These are phyloP conservation scores for Eutrema salsugineum DNA, from an alignment of 441 rosid species.

Conservation along the genomic window DNA sequence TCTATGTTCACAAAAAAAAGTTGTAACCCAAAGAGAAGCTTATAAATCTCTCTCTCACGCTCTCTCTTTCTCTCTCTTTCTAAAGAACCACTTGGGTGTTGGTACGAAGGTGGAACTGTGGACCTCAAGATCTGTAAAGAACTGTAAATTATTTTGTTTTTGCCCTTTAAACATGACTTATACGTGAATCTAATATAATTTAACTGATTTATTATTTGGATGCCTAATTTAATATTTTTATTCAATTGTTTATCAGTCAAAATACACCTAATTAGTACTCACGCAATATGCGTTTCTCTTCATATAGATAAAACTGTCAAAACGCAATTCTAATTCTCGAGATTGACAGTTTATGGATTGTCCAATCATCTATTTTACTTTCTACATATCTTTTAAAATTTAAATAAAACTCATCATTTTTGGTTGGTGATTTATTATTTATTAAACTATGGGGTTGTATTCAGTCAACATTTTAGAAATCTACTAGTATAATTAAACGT, in stretches of 20 bases:
- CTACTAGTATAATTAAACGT: background rate
- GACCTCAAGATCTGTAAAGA: slow-evolving; percentile 36
- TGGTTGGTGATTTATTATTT: background rate
- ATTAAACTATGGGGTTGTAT: background rate
- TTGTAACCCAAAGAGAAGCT: slow-evolving; percentile 17
- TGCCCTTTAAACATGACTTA: slow-evolving; percentile 28
- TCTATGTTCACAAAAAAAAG: slow-evolving; percentile 21
- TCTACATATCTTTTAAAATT: background rate
- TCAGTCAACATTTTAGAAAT: background rate
- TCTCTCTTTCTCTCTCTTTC: slow-evolving; percentile 3
- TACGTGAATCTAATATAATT: slow-evolving; percentile 17
- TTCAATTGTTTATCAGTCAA: slow-evolving; percentile 12
- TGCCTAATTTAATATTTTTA: background rate
- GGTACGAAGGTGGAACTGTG: slow-evolving; percentile 30
- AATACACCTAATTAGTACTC: slow-evolving; percentile 11
- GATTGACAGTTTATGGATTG: slow-evolving; percentile 8
- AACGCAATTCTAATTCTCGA: slow-evolving; percentile 13
- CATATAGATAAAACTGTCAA: slow-evolving; percentile 13
- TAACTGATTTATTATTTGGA: background rate
- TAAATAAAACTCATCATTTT: background rate
- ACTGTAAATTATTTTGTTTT: slow-evolving; percentile 23
- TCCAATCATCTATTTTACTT: background rate
- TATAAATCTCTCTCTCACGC: slow-evolving; percentile 28
- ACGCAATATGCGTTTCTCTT: slow-evolving; percentile 15
- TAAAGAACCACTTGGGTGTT: slow-evolving; percentile 31